phyloP scores from a whole-genome alignment of 352 stramenopile species.

The Globisporangium orthogonon region DNA sequence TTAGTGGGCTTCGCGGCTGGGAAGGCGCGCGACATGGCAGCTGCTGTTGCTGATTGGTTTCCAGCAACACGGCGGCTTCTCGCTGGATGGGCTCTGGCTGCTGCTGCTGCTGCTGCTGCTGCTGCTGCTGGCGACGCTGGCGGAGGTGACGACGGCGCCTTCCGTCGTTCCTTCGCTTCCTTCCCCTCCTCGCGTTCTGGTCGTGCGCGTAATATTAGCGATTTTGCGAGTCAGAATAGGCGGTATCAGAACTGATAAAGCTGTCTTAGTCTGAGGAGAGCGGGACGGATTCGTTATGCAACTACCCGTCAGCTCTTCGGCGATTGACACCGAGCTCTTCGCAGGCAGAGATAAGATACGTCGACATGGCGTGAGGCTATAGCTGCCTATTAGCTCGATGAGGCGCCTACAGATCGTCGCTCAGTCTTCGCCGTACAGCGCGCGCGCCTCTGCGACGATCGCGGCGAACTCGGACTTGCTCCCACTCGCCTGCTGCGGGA shows the following conservation, averaged over 20 bases:
- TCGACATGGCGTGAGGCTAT: no score
- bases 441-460: slow-evolving; percentile 11
- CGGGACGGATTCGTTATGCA: no score
- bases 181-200: neutral
- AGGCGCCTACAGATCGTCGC: neutral
- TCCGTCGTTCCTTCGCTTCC: neutral
- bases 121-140: neutral
- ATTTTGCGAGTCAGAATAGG: neutral
- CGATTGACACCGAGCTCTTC: no score
- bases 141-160: neutral
- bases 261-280: neutral
- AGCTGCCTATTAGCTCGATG: neutral
- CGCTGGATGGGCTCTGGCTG: no score
- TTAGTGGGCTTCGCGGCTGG: slow-evolving; percentile 48
- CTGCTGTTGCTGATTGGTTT: neutral
- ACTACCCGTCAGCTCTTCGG: no score
- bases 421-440: slow-evolving; percentile 6
- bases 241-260: neutral
- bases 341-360: no score
- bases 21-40: slow-evolving; percentile 50
- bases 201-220: no score
- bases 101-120: neutral
- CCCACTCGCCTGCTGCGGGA: neutral
- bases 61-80: no score
- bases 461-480: slow-evolving; percentile 3